Conservation (phyloP, 352 stramenopile species). For the Phytopythium oedochilum region DNA sequence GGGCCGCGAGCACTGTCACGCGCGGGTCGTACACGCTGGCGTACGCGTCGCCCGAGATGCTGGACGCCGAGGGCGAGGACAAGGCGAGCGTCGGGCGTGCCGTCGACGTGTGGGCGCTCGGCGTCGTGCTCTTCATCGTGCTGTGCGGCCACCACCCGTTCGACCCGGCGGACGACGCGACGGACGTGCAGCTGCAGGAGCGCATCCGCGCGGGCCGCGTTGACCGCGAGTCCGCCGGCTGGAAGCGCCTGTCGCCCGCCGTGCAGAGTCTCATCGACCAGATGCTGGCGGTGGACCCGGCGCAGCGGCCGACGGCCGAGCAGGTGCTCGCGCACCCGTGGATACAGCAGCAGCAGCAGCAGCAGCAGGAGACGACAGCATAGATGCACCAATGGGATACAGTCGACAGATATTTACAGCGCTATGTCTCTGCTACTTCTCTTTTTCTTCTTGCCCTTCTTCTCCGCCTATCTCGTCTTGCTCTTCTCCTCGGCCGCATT, state of each 20-base stretch:
- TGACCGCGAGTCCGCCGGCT: conserved; percentile 22
- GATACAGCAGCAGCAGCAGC: conserved; percentile 11
- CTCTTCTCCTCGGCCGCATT: too few species aligned
- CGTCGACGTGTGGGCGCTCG: conserved; percentile 56
- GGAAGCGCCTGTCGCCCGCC: conserved; percentile 33
- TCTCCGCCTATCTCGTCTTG: too few species aligned
- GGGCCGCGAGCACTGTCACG: not conserved
- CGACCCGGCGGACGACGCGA: conserved; percentile 43
- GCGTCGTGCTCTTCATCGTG: conserved; percentile 53
- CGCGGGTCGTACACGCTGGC: conserved; percentile 4
- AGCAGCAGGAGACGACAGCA: not conserved
- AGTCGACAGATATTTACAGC: too few species aligned
- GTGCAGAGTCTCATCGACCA: conserved; percentile 34
- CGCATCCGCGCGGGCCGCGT: conserved; percentile 38
- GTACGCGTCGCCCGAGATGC: conserved; percentile 5
- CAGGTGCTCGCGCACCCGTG: conserved; percentile 54
- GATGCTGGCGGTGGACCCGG: conserved; percentile 40
- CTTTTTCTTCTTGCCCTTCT: too few species aligned
- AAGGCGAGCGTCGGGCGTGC: conserved; percentile 19
- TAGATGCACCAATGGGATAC: too few species aligned
- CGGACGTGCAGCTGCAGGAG: conserved; percentile 30
- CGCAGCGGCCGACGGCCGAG: conserved; percentile 31
- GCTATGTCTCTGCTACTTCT: too few species aligned
- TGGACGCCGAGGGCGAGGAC: not conserved
- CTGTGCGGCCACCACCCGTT: conserved; percentile 51